These are phyloP conservation scores for Claviceps purpurea DNA, from an alignment of 2,329 filamentous ascomycete genomes.

Conservation along the genomic window DNA sequence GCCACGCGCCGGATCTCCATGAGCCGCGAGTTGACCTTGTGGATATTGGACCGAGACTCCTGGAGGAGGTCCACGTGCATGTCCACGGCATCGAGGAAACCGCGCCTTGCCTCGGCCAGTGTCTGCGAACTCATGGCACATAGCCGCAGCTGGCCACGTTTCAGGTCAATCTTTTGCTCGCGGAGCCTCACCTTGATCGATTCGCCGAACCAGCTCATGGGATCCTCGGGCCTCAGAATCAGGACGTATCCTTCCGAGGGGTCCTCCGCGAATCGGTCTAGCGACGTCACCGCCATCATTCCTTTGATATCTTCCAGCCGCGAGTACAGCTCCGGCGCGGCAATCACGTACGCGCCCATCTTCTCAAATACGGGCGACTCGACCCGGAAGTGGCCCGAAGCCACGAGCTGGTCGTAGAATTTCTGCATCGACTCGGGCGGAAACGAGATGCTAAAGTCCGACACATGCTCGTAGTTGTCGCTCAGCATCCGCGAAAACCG, in stretches of 20 bases:
- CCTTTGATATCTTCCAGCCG: constrained; percentile 71
- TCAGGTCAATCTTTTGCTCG: constrained; percentile 71
- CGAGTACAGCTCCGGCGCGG: constrained; percentile 63
- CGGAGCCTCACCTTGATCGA: constrained; percentile 58
- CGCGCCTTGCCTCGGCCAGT: constrained; percentile 62
- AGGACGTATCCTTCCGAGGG: constrained; percentile 69
- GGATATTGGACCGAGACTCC: constrained; percentile 84
- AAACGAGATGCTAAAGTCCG: constrained; percentile 81
- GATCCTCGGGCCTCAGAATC: constrained; percentile 68
- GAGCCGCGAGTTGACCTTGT: constrained; percentile 79
- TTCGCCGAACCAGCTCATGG: constrained; percentile 69
- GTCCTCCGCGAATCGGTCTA: constrained; percentile 50
- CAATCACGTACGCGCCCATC: constrained; percentile 70
- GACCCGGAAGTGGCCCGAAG: constrained; percentile 79
- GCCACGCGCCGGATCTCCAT: constrained; percentile 92
- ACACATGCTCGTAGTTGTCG: constrained; percentile 91
- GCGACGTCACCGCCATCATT: constrained; percentile 59
- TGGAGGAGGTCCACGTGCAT: constrained; percentile 80
- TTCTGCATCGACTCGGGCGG: constrained; percentile 53
- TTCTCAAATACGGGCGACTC: constrained; percentile 57
- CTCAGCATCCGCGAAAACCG: constrained; percentile 85
- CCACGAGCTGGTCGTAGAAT: constrained; percentile 67
- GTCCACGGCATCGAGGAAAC: constrained; percentile 66
- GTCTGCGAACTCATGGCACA: constrained; percentile 78
- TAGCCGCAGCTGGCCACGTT: constrained; percentile 72